Evolutionary conservation across 495 filamentous ascomycete genomes (phyloP), one percentile per base, ranked within the genome.

Genomic region (Neurospora africana): DNA sequence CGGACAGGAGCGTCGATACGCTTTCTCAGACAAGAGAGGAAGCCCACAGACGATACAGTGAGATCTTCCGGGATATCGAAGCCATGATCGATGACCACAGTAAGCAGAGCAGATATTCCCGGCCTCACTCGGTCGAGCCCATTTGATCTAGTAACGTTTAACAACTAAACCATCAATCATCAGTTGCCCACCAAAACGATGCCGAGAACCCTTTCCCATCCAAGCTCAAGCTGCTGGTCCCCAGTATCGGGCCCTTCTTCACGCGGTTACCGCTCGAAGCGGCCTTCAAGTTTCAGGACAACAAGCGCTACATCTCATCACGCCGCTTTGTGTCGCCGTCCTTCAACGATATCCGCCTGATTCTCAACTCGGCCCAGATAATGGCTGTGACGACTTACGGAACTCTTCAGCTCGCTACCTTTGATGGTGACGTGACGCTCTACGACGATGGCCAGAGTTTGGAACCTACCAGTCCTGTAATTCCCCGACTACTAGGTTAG

Each of bases 371-470:
- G 36, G 94, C 95, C 68, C 96, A 99, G 82, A 83, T 97, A 33
- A 91, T 97, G 86, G 91, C 92, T 68, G 86, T 98, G 3, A 89
- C 92, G 8, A 87, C 85, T 19, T 85, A 85, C 61, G 87, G 89
- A n/a, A 86, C 86, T 2, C 82, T 96, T 9, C 86, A 94, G 74
- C 88, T 99, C 4, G 89, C 97, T 68, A 99, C 95, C 17, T 98
- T 99, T 76, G 95, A 99, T 79, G 96, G 96, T 78, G 96, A 99
- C 77, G 93, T 99, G 15, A 99, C 96, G 7, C 88, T 99, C 43
- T 98, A 98, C 80, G 93, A 97, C 74, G 95, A 99, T 77, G 96
- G 95, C 13, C 84, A 93, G 75, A 92, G 88, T 73, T 85, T 99
- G 53, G 89, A 87, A 40, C 78, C 87, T 3, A 84, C 86, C 23